phyloP scores from a whole-genome alignment of 768 basidiomycete species.

The Trametes coccinea region DNA sequence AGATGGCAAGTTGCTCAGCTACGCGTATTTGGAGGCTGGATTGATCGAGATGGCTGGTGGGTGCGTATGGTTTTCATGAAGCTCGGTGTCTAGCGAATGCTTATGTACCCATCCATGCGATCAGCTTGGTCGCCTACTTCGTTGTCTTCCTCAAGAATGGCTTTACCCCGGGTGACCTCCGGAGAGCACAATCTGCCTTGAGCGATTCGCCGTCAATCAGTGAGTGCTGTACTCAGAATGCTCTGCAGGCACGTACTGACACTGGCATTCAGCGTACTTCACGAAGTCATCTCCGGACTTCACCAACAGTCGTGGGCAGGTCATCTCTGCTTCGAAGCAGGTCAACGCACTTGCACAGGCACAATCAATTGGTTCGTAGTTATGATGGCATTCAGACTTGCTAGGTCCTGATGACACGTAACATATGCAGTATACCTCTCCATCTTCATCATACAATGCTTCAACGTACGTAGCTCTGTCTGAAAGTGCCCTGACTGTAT shows the following conservation, averaged over 20 bases:
- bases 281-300: conserved; percentile 51
- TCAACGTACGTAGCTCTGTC: conserved; percentile 45
- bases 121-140: conserved; percentile 62
- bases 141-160: conserved; percentile 65
- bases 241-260: not conserved
- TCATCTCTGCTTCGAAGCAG: conserved; percentile 48
- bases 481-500: too few relatives aligned
- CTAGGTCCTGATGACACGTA: too few relatives aligned
- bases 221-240: not conserved
- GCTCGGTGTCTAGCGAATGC: too few relatives aligned
- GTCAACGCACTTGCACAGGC: conserved; percentile 60
- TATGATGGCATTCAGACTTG: not conserved
- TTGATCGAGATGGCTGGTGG: conserved; percentile 57
- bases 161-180: conserved; percentile 59
- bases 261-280: conserved; percentile 45
- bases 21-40: conserved; percentile 67
- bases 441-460: conserved; percentile 68
- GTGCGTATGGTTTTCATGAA: conserved; percentile 38
- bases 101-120: not conserved
- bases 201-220: not conserved
- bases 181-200: conserved; percentile 43
- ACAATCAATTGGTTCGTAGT: conserved; percentile 53
- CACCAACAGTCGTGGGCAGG: conserved; percentile 51
- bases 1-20: conserved; percentile 61
- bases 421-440: conserved; percentile 52